Evolutionary conservation across 2,329 filamentous ascomycete species (phyloP).

Genomic region (Ceratocystis colombiana): DNA sequence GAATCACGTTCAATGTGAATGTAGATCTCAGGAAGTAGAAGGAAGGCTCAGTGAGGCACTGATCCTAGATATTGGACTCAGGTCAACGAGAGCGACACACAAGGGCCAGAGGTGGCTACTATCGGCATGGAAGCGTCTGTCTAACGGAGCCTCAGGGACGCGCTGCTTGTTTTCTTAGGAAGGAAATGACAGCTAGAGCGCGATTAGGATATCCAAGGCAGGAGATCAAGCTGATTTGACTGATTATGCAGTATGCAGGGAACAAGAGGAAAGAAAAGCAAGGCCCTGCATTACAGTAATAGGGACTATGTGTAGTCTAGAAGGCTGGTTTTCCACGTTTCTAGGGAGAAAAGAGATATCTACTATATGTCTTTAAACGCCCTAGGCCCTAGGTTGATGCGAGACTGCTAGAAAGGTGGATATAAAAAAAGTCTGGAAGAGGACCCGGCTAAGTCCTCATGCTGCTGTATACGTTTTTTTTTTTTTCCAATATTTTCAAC

Average conservation of each 20-base stretch:
- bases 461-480: no score
- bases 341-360: background rate
- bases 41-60: background rate
- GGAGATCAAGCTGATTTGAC: background rate
- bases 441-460: background rate
- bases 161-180: no score
- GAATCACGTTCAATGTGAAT: background rate
- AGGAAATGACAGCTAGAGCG: no score
- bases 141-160: no score
- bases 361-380: background rate
- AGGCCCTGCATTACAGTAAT: background rate
- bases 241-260: background rate
- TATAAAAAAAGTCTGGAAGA: background rate
- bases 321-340: slow-evolving; percentile 4
- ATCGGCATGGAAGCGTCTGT: background rate
- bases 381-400: background rate
- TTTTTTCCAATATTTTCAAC: no score
- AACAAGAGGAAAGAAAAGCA: background rate
- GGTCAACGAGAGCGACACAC: no score
- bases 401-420: background rate
- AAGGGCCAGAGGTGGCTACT: no score
- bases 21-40: background rate
- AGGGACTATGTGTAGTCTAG: background rate
- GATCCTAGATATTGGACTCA: background rate
- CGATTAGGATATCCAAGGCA: no score